Evolutionary conservation across 1,139 yeast genomes (phyloP), one percentile per base, ranked within the genome.

Genomic region (Nakaseomyces sp.): DNA sequence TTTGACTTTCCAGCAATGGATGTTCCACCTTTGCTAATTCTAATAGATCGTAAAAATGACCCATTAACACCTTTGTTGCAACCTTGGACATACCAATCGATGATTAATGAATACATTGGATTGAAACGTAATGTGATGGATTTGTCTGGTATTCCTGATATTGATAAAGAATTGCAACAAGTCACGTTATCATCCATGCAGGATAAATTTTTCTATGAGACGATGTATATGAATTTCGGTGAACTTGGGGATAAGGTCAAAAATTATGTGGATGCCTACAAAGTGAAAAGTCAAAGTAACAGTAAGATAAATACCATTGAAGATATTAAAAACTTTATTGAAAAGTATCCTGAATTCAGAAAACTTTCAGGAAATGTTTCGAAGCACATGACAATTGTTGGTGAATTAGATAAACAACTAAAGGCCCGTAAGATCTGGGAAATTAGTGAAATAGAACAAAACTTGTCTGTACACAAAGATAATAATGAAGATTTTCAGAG

Each of bases 41-140:
- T 91, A 1, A 61, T 91, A 41, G 98, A 91, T 64, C 71, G 99
- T 43, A 77, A 79, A 48, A 81, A 79, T 57, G 99, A 91, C 63
- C 96, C 97, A 1, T 71, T 89, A 25, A 91, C 99, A 0, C 97
- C 99, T 1, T 69, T 91, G 38, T 66, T 91, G 40, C 77, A 82
- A 33, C 98, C 97, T 1, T 91, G 99, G 99, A 89, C 98, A 0
- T 91, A 88, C 64, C 97, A 91, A 60, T 86, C 96, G 1, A 91
- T 93, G 98, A 86, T 91, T 15, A 95, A 91, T 61, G 97, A 93
- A 60, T 73, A 87, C 29, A 69, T 91, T 33, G 95, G 91, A 1
- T 84, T 91, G 47, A 68, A 71, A 17, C 82, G 87, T 58, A 91
- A 91, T 55, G 74, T 91, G 4, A 95, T 87, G 2, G 81, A 79